Evolutionary conservation across 163 green algal genomes (phyloP).

Genomic region (Scenedesmus sp.): DNA sequence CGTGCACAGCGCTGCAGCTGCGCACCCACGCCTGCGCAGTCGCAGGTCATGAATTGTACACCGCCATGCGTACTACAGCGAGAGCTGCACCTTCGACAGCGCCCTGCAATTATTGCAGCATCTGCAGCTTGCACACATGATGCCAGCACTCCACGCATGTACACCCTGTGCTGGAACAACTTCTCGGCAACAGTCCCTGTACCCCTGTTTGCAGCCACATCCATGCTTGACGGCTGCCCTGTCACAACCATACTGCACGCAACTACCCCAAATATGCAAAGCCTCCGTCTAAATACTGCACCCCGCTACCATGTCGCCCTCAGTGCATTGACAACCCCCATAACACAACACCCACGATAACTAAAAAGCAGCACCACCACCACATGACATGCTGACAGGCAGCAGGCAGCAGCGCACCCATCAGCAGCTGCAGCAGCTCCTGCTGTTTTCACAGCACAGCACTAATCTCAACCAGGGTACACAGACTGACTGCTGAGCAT

Average conservation of each 20-base stretch:
- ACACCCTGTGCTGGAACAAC: neutral
- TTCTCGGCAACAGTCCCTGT: conserved; percentile 2
- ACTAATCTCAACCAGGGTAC: too few species aligned
- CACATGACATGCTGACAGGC: neutral
- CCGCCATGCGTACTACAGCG: neutral
- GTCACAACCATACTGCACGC: neutral
- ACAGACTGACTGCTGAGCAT: too few species aligned
- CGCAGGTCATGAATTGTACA: neutral
- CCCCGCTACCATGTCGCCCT: neutral
- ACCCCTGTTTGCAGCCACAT: neutral
- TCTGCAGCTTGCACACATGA: neutral
- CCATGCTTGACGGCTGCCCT: neutral
- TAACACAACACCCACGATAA: neutral
- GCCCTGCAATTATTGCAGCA: neutral
- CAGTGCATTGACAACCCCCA: neutral
- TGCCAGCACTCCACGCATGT: conserved; percentile 4
- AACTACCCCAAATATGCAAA: neutral
- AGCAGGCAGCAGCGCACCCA: neutral
- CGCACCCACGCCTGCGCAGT: neutral
- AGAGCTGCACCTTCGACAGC: neutral
- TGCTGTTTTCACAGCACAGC: neutral
- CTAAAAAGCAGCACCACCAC: neutral
- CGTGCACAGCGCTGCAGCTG: neutral
- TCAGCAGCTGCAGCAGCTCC: neutral
- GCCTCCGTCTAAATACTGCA: neutral